These are phyloP conservation scores for Spirogloea muscicola DNA, from an alignment of 139 green algal genomes.

Conservation along the genomic window DNA sequence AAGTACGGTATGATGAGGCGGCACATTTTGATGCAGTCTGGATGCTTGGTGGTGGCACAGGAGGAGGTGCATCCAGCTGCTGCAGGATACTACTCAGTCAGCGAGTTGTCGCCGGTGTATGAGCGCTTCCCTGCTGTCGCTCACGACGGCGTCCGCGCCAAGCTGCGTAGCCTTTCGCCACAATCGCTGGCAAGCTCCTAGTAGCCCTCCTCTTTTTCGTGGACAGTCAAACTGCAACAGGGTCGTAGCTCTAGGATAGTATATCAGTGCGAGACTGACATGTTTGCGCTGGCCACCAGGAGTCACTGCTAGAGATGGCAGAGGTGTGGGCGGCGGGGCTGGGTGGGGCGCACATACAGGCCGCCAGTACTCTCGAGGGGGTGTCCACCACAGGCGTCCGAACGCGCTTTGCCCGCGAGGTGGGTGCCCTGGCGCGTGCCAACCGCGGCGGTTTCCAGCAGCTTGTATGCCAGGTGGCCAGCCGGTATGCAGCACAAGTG, in stretches of 20 bases:
- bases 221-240: too few relatives aligned
- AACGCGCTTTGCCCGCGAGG: conserved; percentile 4
- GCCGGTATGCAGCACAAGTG: conserved; percentile 16
- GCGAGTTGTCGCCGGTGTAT: conserved; percentile 26
- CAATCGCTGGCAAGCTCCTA: too few relatives aligned
- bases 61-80: conserved; percentile 20
- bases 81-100: conserved; percentile 12
- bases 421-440: neutral
- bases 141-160: neutral
- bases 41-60: too few relatives aligned
- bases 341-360: neutral
- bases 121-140: conserved; percentile 2
- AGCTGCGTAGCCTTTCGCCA: too few relatives aligned
- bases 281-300: too few relatives aligned
- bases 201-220: too few relatives aligned
- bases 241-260: too few relatives aligned
- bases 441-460: conserved; percentile 17
- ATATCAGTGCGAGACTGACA: too few relatives aligned
- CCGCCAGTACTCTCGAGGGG: conserved; percentile 3
- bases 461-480: conserved; percentile 14
- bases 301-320: conserved; percentile 20
- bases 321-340: conserved; percentile 26
- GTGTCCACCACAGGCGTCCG: neutral
- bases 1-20: too few relatives aligned
- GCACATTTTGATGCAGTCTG: too few relatives aligned